Conservation (phyloP, 148 eudicot species). For the Beta vulgaris region DNA sequence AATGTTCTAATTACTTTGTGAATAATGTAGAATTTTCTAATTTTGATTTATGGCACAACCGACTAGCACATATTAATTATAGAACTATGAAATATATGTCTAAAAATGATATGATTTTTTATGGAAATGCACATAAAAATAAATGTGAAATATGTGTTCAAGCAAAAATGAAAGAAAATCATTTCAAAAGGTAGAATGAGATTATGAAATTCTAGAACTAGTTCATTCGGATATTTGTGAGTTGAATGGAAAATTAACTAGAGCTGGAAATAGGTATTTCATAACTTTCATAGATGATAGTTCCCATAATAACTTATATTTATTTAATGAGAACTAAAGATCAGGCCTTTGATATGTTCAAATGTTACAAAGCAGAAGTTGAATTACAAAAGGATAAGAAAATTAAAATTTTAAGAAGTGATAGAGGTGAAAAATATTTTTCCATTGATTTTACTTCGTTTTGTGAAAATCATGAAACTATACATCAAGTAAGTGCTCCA, state of each 20-base stretch:
- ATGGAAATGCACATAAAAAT: too few relatives aligned
- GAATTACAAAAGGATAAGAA: neutral
- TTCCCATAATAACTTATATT: too few relatives aligned
- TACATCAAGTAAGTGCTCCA: neutral
- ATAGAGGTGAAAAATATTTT: neutral
- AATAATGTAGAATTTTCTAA: too few relatives aligned
- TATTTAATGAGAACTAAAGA: neutral
- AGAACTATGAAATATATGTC: too few relatives aligned
- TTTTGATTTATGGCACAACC: too few relatives aligned
- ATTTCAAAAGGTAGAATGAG: conserved; percentile 3
- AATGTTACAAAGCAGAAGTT: neutral
- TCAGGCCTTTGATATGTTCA: neutral
- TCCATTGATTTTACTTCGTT: neutral
- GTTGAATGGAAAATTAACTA: conserved; percentile 6
- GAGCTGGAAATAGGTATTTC: conserved; percentile 4
- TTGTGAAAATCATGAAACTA: conserved; percentile 1
- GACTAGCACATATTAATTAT: too few relatives aligned
- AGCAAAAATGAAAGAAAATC: neutral
- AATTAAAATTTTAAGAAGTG: neutral
- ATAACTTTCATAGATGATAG: conserved; percentile 2
- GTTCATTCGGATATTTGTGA: conserved; percentile 10
- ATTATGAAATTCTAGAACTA: conserved; percentile 8
- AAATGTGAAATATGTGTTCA: too few relatives aligned
- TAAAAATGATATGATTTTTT: too few relatives aligned
- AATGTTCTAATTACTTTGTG: neutral